Evolutionary conservation across 2,329 filamentous ascomycete genomes (phyloP), one percentile per base, ranked within the genome.

Genomic region (Chalaropsis ovoidea): DNA sequence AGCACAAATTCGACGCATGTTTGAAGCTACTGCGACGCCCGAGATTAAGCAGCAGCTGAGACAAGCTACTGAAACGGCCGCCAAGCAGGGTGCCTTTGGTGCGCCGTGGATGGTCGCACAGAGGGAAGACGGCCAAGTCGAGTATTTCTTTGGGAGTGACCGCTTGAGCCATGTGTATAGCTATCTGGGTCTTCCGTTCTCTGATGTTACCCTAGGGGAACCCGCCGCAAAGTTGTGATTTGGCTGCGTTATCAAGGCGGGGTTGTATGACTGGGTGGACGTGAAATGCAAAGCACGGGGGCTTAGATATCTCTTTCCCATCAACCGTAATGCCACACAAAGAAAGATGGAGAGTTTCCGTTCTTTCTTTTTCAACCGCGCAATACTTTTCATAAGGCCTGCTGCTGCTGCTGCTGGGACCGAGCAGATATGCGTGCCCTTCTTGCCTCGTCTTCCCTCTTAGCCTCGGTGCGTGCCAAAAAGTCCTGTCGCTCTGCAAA

Each of bases 81-180:
- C 89, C 17, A 80, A 82, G 45, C 77, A 76, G 62, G 89, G 88
- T 0, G 89, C 88, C 0, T 93, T 89, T 74, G 89, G 89, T 0
- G 83, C 84, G 62, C 89, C 89, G 1, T 93, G 89, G 88, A 78
- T 89, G 68, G 86, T 84, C 81, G 88, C 85, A 2, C 79, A 77
- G 19, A 83, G 87, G 70, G 73, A 71, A 70, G 73, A 71, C 68
- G 86, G 86, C 0, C 73, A 79, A 65, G 10, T 8, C 8, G 24
- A 65, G 11, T 82, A 86, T 0, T 90, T 91, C 72, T 92, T 92
- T 74, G 88, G 88, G 2, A 90, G 87, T 74, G 88, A 92, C 75
- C 77, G 84, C 82, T 76, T 89, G 86, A 73, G 85, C 69, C 87
- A 82, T 70, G 81, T 92, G 70, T 91, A 86, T 75, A 77, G 81